Base-by-base conservation (phyloP, 2,329 filamentous ascomycete species). In the Kalmusia sp. region DNA sequence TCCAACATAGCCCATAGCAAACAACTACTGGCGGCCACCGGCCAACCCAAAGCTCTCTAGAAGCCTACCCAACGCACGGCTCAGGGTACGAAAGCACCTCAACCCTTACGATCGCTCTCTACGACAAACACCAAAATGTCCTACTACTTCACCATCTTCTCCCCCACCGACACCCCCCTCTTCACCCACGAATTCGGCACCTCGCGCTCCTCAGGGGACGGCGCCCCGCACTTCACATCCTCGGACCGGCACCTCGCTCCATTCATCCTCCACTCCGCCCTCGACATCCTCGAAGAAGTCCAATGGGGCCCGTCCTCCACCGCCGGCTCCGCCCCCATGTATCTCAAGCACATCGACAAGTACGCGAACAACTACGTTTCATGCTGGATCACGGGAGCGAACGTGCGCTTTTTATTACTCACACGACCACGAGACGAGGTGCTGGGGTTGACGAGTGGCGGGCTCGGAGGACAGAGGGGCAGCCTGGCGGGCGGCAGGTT, bases 141-240 rank as follows among this genome's bases (percentile, higher is more conserved):
- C 55, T 99, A 98, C 83, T 97, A 97, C 81, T 98, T 99, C 79
- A 91, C 91, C 71, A 96, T 99, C 65, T 87, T 99, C 75, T 95
- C 93, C 71, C 96, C 92, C 19, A 91, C 92, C 67, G 95, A 99
- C 80, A 96, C 93, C 72, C 93, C 95, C 28, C 85, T 99, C 63
- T 99, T 98, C 79, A 93, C 96, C 79, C 87, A 96, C 77, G 93
- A 96, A 72, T 99, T 99, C 74, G 95, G 95, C 67, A 97, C 93
- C 33, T 96, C 92, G 34, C 97, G 97, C 77, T 89, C 92, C 67
- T 93, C 93, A 78, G 93, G 93, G 72, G 95, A 98, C 81, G 95
- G 95, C 65, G 83, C 92, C 72, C 85, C 93, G 56, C 90, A 91
- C 70, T 98, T 97, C 81, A 86, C 85, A 53, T 91, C 96, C 61